phyloP scores from a whole-genome alignment of 176 grass and related monocot genomes.

The Lolium perenne region DNA sequence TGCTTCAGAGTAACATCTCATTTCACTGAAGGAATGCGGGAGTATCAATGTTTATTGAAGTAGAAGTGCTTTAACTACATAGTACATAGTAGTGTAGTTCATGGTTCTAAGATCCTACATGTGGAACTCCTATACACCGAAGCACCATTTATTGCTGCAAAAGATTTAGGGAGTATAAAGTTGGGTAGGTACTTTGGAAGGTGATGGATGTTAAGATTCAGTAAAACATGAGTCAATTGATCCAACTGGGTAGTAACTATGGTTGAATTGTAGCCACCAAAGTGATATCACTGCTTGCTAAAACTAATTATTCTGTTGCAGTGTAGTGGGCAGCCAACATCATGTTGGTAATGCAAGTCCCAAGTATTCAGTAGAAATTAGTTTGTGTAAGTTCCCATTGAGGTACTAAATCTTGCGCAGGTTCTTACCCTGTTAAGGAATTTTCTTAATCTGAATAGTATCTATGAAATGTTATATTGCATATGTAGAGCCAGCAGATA shows the following conservation, averaged over 20 bases:
- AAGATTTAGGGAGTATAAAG: neutral
- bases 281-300: neutral
- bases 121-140: neutral
- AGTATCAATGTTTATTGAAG: slow-evolving; percentile 11
- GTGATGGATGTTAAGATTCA: slow-evolving; percentile 17
- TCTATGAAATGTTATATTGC: slow-evolving; percentile 1
- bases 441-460: slow-evolving; percentile 1
- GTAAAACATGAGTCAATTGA: neutral
- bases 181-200: neutral
- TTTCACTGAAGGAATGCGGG: neutral
- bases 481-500: neutral
- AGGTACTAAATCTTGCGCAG: neutral
- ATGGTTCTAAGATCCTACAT: neutral
- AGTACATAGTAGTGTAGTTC: neutral
- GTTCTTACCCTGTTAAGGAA: neutral
- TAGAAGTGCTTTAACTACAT: neutral
- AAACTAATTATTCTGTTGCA: slow-evolving; percentile 8
- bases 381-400: neutral
- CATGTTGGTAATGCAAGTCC: neutral
- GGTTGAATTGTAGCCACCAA: slow-evolving; percentile 11
- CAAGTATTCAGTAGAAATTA: slow-evolving; percentile 14
- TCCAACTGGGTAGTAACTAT: neutral
- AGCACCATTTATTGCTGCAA: slow-evolving; percentile 7
- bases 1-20: slow-evolving; percentile 9
- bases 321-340: neutral